Evolutionary conservation across 1,284 basidiomycete species (phyloP).

Genomic region (Irpex rosettiformis): DNA sequence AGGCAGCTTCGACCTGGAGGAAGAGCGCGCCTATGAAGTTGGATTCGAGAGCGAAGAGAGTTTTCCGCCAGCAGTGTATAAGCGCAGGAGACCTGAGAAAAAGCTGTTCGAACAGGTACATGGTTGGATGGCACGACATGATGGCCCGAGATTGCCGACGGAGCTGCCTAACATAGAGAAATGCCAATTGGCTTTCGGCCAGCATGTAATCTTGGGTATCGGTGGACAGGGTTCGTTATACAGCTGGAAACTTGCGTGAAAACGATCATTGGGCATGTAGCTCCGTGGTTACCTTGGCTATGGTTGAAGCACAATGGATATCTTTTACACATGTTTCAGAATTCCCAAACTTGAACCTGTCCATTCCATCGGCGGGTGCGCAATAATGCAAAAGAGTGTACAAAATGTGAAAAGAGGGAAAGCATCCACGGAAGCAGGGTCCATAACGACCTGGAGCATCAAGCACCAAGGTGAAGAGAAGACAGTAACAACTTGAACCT

Average conservation of each 20-base stretch:
- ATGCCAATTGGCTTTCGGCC: slow-evolving; percentile 25
- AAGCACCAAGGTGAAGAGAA: slow-evolving; percentile 7
- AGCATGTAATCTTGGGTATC: slow-evolving; percentile 21
- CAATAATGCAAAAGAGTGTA: slow-evolving; percentile 14
- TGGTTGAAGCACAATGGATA: no score
- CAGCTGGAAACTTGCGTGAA: slow-evolving; percentile 20
- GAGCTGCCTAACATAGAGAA: slow-evolving; percentile 3
- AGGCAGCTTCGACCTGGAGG: neutral
- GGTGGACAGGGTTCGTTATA: slow-evolving; percentile 23
- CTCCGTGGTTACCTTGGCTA: neutral
- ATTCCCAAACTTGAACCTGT: slow-evolving; percentile 18
- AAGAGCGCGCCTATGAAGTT: neutral
- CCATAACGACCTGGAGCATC: slow-evolving; percentile 5
- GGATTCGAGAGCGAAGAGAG: slow-evolving; percentile 5
- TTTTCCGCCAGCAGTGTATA: slow-evolving; percentile 5
- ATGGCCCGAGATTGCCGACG: neutral
- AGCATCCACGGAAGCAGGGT: slow-evolving; percentile 5
- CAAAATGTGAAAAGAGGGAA: slow-evolving; percentile 1
- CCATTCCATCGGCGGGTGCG: slow-evolving; percentile 7
- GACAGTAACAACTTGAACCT: slow-evolving; percentile 1
- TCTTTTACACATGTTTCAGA: no score
- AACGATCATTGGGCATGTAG: neutral
- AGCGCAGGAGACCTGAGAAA: slow-evolving; percentile 8
- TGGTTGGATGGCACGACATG: slow-evolving; percentile 1
- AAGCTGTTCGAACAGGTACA: slow-evolving; percentile 6